Evolutionary conservation across 805 yeast genomes (phyloP), one percentile per base, ranked within the genome.

Genomic region (Ogataea parapolymorpha): DNA sequence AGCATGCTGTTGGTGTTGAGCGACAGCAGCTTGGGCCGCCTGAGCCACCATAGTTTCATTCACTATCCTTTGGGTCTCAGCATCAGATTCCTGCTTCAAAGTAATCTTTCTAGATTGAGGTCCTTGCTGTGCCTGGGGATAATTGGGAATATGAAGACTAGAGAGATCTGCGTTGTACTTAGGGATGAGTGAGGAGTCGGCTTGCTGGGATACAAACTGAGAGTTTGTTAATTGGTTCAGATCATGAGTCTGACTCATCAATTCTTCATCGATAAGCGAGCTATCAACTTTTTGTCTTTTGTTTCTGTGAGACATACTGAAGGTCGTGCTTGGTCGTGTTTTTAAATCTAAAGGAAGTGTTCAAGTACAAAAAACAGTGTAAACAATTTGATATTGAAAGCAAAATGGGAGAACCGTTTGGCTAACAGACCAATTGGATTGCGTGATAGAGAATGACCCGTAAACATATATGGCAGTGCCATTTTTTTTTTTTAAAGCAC

Each of bases 281-380:
- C 37, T 46, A 26, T 55, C 56, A 15, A 51, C 44, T 31, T 55
- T 55, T 39, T 50, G 50, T 39, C 54, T 48, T 37, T 54, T 54
- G 26, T 41, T 28, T 39, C 50, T 44, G 25, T 39, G 47, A 14
- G 47, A 49, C 52, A 53, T 48, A 28, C 22, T 31, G 15, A 36
- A 28, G 49, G 39, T 41, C 35, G 34, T 30, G 30, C 30, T 35
- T 37, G 46, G 42, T 42, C 42, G 41, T 37, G 45, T 37, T 35
- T 39, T 36, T 32, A 28, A 39, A 35, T 44, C 37, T 35, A 47
- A 48, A 48, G 51, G 51, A 40, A 48, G 51, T 48, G 51, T 26
- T 48, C 45, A 36, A 38, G 25, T 45, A 38, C 49, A 33, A 45
- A 45, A 45, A 44, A 39, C 35, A 36, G 37, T 34, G 44, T 38